Evolutionary conservation across 768 basidiomycete genomes (phyloP).

Genomic region (Tricholoma bakamatsutake): DNA sequence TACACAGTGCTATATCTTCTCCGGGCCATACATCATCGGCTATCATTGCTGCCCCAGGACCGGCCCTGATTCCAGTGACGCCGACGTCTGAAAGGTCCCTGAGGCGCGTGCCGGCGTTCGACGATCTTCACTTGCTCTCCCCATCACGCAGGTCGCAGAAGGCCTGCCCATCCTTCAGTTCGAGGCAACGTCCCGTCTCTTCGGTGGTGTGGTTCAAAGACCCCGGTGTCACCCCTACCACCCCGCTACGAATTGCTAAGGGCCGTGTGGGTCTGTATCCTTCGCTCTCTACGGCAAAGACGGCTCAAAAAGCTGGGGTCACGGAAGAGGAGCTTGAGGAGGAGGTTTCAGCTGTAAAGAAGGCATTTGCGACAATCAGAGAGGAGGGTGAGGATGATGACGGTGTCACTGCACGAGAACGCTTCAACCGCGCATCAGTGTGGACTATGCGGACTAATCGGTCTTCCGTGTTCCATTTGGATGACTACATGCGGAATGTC

Average conservation of each 20-base stretch:
- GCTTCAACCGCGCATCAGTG: constrained; percentile 15
- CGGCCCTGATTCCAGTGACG: background rate
- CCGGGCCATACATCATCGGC: background rate
- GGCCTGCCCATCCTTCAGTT: background rate
- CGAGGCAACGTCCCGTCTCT: background rate
- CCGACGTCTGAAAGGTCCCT: constrained; percentile 6
- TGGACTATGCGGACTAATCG: constrained; percentile 10
- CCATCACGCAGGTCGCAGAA: constrained; percentile 2
- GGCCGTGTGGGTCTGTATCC: background rate
- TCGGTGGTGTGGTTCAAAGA: constrained; percentile 2
- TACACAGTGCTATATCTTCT: background rate
- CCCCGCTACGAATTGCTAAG: constrained; percentile 16
- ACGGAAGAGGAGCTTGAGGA: constrained; percentile 5
- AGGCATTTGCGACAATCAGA: constrained; percentile 8
- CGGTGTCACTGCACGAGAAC: constrained; percentile 9
- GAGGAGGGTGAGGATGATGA: constrained; percentile 5
- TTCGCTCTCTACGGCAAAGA: background rate
- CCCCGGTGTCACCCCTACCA: constrained; percentile 1
- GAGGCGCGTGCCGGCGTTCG: constrained; percentile 4
- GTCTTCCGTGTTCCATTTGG: background rate
- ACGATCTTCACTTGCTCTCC: constrained; percentile 7
- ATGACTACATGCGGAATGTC: background rate
- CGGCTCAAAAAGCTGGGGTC: constrained; percentile 3
- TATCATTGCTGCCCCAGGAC: background rate
- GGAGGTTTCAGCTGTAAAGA: constrained; percentile 13